Base-by-base conservation (phyloP, 768 basidiomycete genomes). In the Paxillus rubicundulus region DNA sequence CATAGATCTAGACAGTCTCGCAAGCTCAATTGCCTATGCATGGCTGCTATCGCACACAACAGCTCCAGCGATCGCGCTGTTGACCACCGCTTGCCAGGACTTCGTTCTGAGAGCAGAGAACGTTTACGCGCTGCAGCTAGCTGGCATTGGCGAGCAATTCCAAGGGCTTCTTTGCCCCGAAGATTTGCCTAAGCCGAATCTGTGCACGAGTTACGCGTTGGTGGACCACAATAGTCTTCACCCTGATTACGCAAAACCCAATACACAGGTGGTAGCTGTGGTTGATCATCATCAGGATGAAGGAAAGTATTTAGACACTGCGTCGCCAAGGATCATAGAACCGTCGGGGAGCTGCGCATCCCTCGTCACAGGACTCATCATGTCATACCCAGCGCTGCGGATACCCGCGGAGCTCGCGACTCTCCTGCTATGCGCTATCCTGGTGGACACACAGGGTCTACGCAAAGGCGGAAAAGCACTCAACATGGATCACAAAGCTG, bases 251-350 rank as follows among this genome's bases (percentile, higher is more conserved):
- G 57, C 70, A 2, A 36, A 54, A 3, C 69, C 75, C 0, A 63
- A 67, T 33, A 70, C 75, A 0, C 69, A 71, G n/a, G 91, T 98
- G 9, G 75, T 81, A 0, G 85, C 87, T 3, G 75, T 98, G 48
- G 72, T 98, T 24, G 97, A 99, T 67, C 96, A 99, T 64, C 94
- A 98, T 63, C 84, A 77, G 14, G 96, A 99, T 67, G 95, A 98
- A 62, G 75, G 78, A 0, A 68, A 77, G 2, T 80, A 97, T 67
- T 68, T 66, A 5, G 77, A 80, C 48, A 80, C 74, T 1, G 84
- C 83, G 0, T 69, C 77, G n/a, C 87, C 89, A 3, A 81, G 95
- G 18, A 70, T 82, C 50, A 77, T 98, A 47, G 66, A 70, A 2
- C 82, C 86, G 0, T 80, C 79, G 0, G 97, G 96, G 3, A 92